These are phyloP conservation scores for Eucalyptus shirleyi DNA, from an alignment of 345 rosid species.

Conservation along the genomic window DNA sequence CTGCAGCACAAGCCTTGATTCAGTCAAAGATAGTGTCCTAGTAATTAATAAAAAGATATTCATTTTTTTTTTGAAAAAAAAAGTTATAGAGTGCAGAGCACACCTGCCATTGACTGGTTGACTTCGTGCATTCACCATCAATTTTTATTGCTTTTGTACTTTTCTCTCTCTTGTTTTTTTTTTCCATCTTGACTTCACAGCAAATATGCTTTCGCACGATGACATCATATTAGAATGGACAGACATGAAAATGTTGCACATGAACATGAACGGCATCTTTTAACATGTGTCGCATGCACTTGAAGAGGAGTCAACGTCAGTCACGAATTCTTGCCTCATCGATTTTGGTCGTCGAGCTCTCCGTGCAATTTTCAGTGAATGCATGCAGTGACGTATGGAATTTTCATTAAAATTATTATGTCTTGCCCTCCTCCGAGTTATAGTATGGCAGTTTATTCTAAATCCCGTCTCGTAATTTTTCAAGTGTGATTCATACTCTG, in stretches of 20 bases:
- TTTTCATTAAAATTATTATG: background rate
- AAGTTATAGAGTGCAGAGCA: background rate
- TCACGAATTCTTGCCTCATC: background rate
- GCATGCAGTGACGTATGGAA: background rate
- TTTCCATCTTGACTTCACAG: background rate
- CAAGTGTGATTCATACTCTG: rapidly evolving
- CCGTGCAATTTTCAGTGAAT: background rate
- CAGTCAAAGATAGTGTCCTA: background rate
- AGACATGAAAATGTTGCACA: background rate
- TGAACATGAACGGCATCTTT: background rate
- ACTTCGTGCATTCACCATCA: background rate
- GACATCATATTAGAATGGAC: background rate
- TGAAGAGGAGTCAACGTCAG: background rate
- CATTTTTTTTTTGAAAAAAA: background rate
- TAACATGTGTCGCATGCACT: background rate
- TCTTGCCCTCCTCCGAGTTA: background rate
- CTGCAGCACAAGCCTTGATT: background rate
- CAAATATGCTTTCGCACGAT: background rate
- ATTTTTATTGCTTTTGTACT: background rate
- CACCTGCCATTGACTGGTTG: background rate
- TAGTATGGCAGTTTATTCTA: background rate
- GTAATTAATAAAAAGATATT: background rate
- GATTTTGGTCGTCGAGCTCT: background rate
- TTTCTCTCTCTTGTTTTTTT: background rate
- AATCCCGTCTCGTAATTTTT: background rate